Evolutionary conservation across 305 asterid species (phyloP).

Genomic region (Solanum hybrid): DNA sequence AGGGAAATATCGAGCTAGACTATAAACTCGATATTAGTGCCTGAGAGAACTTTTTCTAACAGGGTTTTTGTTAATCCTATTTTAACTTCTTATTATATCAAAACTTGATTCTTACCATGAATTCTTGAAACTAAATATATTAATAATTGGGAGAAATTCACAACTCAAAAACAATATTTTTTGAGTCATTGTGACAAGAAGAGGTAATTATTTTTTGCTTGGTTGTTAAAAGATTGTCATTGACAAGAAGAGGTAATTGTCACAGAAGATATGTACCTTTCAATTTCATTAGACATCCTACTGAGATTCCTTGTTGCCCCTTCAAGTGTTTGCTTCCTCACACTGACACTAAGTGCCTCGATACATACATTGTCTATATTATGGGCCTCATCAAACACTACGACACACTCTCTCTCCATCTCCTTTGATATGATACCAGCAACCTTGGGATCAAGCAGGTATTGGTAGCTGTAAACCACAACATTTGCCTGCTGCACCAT

Average conservation of each 20-base stretch:
- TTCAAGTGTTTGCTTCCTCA: constrained; percentile 90
- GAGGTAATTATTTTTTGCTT: not conserved
- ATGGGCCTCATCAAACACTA: constrained; percentile 98
- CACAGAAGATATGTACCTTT: constrained; percentile 43
- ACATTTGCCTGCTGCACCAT: constrained; percentile 97
- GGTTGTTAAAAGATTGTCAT: not conserved
- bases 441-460: constrained; percentile 96
- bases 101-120: not conserved
- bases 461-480: constrained; percentile 93
- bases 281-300: constrained; percentile 89
- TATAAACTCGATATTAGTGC: not conserved
- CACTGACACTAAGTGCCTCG: constrained; percentile 95
- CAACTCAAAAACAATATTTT: not conserved
- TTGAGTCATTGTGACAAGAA: not conserved
- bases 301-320: constrained; percentile 87
- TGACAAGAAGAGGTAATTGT: not conserved
- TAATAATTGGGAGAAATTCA: not conserved
- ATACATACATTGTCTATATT: constrained; percentile 96
- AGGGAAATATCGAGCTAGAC: not conserved
- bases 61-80: not conserved
- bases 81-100: not conserved
- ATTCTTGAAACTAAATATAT: not conserved
- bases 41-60: not conserved
- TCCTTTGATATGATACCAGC: constrained; percentile 95
- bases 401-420: constrained; percentile 96